A percentile compares a stretch with the other conserved stretches of the same genome.
Evolutionary conservation across 495 filamentous ascomycete species (phyloP).

Genomic region (Aspergillus asperescens): DNA sequence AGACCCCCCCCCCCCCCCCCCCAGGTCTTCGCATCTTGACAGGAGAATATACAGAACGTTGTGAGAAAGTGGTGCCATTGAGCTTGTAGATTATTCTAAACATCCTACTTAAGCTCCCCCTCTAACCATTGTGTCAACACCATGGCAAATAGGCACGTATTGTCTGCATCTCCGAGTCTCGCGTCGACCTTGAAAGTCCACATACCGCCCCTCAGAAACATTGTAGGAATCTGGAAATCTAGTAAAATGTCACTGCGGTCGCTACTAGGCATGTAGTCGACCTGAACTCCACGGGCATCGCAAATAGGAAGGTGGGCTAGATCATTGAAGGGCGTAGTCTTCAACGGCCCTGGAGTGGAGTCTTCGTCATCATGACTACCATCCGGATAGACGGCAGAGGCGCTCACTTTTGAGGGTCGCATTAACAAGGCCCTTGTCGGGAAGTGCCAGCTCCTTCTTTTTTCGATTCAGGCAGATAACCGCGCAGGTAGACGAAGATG

Average conservation of each 20-base stretch:
- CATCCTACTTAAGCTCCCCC: too few species aligned
- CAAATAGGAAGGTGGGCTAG: background rate
- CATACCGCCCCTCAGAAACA: constrained; percentile 13
- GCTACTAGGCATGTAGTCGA: constrained; percentile 17
- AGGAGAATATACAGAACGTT: too few species aligned
- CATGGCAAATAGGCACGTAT: constrained; percentile 19
- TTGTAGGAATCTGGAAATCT: constrained; percentile 15
- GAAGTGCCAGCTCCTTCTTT: constrained; percentile 16
- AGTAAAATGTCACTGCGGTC: constrained; percentile 15
- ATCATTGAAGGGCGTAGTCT: constrained; percentile 2
- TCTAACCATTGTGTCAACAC: constrained; percentile 7
- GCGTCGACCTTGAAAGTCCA: constrained; percentile 16
- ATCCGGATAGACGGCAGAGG: constrained; percentile 37
- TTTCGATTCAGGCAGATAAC: constrained; percentile 14
- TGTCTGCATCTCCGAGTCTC: constrained; percentile 10
- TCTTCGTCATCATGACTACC: constrained; percentile 9
- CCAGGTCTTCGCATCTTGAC: too few species aligned
- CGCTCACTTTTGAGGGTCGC: constrained; percentile 15
- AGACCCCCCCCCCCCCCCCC: too few species aligned
- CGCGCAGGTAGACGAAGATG: constrained; percentile 17
- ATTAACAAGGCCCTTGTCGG: constrained; percentile 10
- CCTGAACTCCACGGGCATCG: background rate
- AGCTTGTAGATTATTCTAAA: too few species aligned
- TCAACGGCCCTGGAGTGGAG: constrained; percentile 7
- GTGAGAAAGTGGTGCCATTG: too few species aligned